Percentiles rank a stretch among this genome's conserved stretches.
These are phyloP conservation scores for Fraxinus americana DNA, from an alignment of 257 asterid genomes.

Conservation along the genomic window DNA sequence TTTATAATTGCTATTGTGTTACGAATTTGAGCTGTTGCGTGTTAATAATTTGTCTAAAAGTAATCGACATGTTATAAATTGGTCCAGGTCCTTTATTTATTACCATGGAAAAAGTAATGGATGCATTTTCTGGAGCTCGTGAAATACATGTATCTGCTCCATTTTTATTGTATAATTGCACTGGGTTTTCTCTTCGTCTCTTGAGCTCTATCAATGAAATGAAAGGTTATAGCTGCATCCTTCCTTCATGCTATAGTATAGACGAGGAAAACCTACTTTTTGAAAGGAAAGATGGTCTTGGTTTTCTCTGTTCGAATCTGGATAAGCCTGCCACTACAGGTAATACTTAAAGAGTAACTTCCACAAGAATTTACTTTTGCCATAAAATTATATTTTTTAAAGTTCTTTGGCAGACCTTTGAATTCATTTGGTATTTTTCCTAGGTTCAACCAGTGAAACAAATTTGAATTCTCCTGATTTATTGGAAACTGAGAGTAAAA, in stretches of 20 bases:
- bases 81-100: conserved; percentile 72
- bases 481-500: conserved; percentile 41
- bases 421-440: conserved; percentile 30
- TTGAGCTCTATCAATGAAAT: conserved; percentile 59
- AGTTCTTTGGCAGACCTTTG: conserved; percentile 21
- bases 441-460: conserved; percentile 47
- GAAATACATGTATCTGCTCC: conserved; percentile 82
- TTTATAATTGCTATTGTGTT: conserved; percentile 19
- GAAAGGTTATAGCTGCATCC: conserved; percentile 62
- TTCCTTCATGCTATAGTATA: conserved; percentile 80
- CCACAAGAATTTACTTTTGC: conserved; percentile 22
- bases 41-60: conserved; percentile 9
- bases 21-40: conserved; percentile 22
- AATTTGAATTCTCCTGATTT: conserved; percentile 41
- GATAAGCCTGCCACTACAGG: conserved; percentile 45
- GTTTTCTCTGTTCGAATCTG: conserved; percentile 59
- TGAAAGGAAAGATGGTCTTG: conserved; percentile 73
- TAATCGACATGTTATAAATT: conserved; percentile 20
- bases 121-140: conserved; percentile 95
- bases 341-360: conserved; percentile 30
- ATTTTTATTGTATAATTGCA: conserved; percentile 81
- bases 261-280: conserved; percentile 53
- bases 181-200: conserved; percentile 82
- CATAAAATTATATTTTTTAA: conserved; percentile 17
- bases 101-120: conserved; percentile 87